Base-by-base conservation (phyloP, 805 yeast species). In the Teunomyces barrocoloradensis region DNA sequence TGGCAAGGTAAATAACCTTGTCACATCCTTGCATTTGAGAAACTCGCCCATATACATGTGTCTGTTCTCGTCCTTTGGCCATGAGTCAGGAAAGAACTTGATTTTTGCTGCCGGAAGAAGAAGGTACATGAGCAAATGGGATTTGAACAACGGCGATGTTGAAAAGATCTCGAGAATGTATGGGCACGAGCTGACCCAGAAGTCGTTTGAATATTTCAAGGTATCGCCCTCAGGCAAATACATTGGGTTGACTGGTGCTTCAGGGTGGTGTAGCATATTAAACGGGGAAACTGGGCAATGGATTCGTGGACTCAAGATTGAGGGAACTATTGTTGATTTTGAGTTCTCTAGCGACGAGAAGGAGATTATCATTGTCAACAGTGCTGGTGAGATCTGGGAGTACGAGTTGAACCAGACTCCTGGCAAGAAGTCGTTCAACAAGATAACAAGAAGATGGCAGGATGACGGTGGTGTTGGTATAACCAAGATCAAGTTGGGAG, bases 41-140 rank as follows among this genome's bases (percentile, higher is more conserved):
- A 83, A 87, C 53, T 78, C 89, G 9, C 97, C 98, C 4, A 77
- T 94, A 41, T 87, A 85, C 54, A 78, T 87, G 0, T 91, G 96
- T 29, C 67, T 72, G 51, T 89, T 89, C 65, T 79, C 81, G 47
- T 64, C 65, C 13, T 33, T 57, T 2, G 56, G 50, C n/a, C 32
- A 38, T 12, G 48, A 47, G 13, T 49, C 53, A 6, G 47, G 45
- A 25, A 46, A 51, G 39, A 77, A 73, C 59, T 71, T 75, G 55
- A 82, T 92, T 7, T 85, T 81, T 61, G 87, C 95, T 2, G 96
- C 87, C 51, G 99, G 98, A 50, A 82, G 97, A 69, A 81, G 99
- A 71, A 78, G 88, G 48, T 91, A 85, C 63, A 84, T 94, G 89
- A 89, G 87, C 68, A 84, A 89, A 42, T 91, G 98, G 96, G 91